Evolutionary conservation across 2,329 filamentous ascomycete genomes (phyloP).

Genomic region (Sphaceloma murrayae): DNA sequence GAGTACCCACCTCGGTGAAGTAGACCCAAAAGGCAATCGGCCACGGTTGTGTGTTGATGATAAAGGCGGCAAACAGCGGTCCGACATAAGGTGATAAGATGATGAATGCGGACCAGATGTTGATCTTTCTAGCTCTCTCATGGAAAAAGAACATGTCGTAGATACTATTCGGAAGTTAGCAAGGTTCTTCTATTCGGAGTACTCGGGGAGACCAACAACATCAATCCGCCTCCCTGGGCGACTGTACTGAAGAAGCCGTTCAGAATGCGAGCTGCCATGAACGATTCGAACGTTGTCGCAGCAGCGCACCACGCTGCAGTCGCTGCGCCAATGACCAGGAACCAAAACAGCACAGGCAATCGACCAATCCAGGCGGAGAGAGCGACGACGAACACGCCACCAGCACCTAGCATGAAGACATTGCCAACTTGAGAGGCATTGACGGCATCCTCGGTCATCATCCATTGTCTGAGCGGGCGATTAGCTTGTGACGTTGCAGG

Average conservation of each 20-base stretch:
- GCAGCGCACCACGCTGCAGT: conserved; percentile 35
- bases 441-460: conserved; percentile 31
- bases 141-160: conserved; percentile 54
- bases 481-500: conserved; percentile 14
- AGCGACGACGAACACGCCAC: conserved; percentile 34
- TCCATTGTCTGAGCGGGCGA: conserved; percentile 25
- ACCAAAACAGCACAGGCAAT: conserved; percentile 37
- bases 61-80: conserved; percentile 40
- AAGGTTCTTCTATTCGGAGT: too few species aligned
- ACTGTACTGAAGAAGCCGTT: conserved; percentile 39
- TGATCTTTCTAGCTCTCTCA: conserved; percentile 36
- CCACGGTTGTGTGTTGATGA: conserved; percentile 37
- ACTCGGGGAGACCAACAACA: too few species aligned
- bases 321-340: conserved; percentile 29
- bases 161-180: too few species aligned
- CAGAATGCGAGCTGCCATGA: conserved; percentile 36
- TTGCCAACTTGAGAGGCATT: conserved; percentile 36
- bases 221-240: conserved; percentile 35
- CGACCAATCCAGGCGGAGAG: conserved; percentile 37
- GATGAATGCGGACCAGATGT: conserved; percentile 32
- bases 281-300: conserved; percentile 31
- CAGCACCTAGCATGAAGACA: conserved; percentile 37
- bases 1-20: conserved; percentile 27
- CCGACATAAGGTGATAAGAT: conserved; percentile 34
- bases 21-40: conserved; percentile 42